These are phyloP conservation scores for Vitellaria paradoxa DNA, from an alignment of 179 eudicot species.

Conservation along the genomic window DNA sequence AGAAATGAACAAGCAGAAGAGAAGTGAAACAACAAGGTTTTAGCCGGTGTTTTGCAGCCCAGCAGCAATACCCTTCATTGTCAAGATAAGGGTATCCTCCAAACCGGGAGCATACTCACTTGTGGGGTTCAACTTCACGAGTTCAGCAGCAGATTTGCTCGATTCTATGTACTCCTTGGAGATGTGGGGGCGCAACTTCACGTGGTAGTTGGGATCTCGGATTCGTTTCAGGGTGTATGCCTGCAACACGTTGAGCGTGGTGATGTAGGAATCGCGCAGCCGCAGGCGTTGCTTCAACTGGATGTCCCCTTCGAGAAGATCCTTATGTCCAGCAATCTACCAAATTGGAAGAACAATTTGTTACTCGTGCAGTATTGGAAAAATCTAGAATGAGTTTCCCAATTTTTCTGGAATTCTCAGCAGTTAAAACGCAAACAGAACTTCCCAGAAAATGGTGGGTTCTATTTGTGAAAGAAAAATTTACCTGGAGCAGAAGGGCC, in stretches of 20 bases:
- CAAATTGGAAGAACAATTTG: not conserved
- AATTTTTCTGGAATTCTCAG: not conserved
- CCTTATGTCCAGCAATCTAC: conserved; percentile 77
- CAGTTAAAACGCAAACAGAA: not conserved
- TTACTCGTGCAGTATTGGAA: too few relatives aligned
- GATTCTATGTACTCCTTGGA: conserved; percentile 55
- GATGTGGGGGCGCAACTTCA: conserved; percentile 61
- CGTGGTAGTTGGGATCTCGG: conserved; percentile 63
- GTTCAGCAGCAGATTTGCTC: conserved; percentile 61
- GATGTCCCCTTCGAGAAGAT: conserved; percentile 69
- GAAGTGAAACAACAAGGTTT: too few relatives aligned
- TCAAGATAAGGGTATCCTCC: conserved; percentile 92
- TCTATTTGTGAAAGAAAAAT: not conserved
- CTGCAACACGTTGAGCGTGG: conserved; percentile 66
- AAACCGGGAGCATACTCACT: conserved; percentile 94
- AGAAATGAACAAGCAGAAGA: too few relatives aligned
- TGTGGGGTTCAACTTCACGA: conserved; percentile 65
- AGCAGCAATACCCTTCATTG: conserved; percentile 99
- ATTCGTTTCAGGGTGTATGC: conserved; percentile 72
- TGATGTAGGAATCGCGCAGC: conserved; percentile 72
- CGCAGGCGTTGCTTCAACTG: conserved; percentile 69
- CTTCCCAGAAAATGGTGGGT: not conserved
- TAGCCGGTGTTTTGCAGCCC: conserved; percentile 97
- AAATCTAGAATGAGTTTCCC: too few relatives aligned
- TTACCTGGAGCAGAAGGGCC: conserved; percentile 75